Percentiles rank a stretch among this genome's conserved stretches.
phyloP scores from a whole-genome alignment of 306 rosid species.

The Medicago lupulina region DNA sequence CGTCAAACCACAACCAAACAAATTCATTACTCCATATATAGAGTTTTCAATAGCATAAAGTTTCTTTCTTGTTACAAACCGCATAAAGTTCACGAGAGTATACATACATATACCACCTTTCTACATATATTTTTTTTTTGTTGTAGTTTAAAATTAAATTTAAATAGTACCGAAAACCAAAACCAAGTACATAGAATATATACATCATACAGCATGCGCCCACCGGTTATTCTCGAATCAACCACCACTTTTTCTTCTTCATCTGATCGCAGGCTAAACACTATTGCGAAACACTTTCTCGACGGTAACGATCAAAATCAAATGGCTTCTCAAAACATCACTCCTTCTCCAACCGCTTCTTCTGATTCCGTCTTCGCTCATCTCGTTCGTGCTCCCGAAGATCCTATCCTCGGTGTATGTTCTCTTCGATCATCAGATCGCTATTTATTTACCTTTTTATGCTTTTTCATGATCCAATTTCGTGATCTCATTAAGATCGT shows the following conservation, averaged over 20 bases:
- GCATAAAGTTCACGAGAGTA: too few relatives aligned
- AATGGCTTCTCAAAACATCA: constrained; percentile 58
- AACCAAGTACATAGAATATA: background rate
- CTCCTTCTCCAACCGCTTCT: constrained; percentile 68
- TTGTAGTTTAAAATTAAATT: too few relatives aligned
- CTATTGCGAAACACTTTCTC: constrained; percentile 60
- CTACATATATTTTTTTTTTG: too few relatives aligned
- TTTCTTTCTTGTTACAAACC: too few relatives aligned
- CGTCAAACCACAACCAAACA: background rate
- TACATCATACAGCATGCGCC: constrained; percentile 65
- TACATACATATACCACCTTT: too few relatives aligned
- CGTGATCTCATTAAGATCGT: constrained; percentile 5
- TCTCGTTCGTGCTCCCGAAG: constrained; percentile 90
- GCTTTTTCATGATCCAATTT: background rate
- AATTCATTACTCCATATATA: background rate
- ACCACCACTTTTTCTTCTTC: constrained; percentile 1
- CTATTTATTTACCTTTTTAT: background rate
- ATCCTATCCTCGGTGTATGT: constrained; percentile 93
- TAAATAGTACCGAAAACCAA: too few relatives aligned
- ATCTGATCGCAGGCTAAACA: constrained; percentile 72
- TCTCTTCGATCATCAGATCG: constrained; percentile 1
- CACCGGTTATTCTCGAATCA: constrained; percentile 50
- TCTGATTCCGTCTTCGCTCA: constrained; percentile 77
- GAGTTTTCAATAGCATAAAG: background rate
- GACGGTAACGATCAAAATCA: constrained; percentile 31